Evolutionary conservation across 768 basidiomycete genomes (phyloP).

Genomic region (Boletus fagicola): DNA sequence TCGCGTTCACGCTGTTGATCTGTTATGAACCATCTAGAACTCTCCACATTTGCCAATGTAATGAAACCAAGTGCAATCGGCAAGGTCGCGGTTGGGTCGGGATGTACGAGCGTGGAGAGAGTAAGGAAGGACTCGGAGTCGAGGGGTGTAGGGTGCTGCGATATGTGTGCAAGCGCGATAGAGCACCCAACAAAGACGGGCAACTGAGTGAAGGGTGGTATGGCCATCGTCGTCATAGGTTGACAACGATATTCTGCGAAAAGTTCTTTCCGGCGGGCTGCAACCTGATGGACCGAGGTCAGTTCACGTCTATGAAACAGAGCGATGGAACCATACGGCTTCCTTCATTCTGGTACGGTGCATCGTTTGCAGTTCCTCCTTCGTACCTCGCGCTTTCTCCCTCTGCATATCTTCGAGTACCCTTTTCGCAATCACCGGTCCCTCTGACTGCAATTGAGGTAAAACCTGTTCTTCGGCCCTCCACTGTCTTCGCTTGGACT

Average conservation of each 20-base stretch:
- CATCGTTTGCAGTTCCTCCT: conserved; percentile 46
- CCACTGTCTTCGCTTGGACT: conserved; percentile 64
- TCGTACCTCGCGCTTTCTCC: conserved; percentile 53
- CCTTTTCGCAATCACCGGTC: conserved; percentile 37
- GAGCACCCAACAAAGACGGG: conserved; percentile 72
- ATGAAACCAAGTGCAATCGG: conserved; percentile 72
- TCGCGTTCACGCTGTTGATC: conserved; percentile 53
- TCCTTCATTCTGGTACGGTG: conserved; percentile 48
- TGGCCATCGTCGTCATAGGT: conserved; percentile 53
- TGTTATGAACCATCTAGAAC: conserved; percentile 68
- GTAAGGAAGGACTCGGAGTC: conserved; percentile 78
- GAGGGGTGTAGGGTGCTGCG: conserved; percentile 59
- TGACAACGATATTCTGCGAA: conserved; percentile 56
- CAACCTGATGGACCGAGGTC: conserved; percentile 40
- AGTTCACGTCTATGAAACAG: not conserved
- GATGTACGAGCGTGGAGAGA: conserved; percentile 64
- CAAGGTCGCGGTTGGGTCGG: conserved; percentile 67
- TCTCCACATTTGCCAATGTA: conserved; percentile 79
- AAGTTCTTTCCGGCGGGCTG: conserved; percentile 56
- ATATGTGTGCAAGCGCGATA: conserved; percentile 52
- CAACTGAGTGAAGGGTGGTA: conserved; percentile 65
- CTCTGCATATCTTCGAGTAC: conserved; percentile 51
- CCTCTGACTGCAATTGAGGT: conserved; percentile 53
- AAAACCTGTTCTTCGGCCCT: conserved; percentile 59
- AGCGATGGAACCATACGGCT: conserved; percentile 38